Percentiles rank a stretch among this genome's conserved stretches.
phyloP scores from a whole-genome alignment of 805 yeast species.

The Kregervanrija pseudodelftensis region DNA sequence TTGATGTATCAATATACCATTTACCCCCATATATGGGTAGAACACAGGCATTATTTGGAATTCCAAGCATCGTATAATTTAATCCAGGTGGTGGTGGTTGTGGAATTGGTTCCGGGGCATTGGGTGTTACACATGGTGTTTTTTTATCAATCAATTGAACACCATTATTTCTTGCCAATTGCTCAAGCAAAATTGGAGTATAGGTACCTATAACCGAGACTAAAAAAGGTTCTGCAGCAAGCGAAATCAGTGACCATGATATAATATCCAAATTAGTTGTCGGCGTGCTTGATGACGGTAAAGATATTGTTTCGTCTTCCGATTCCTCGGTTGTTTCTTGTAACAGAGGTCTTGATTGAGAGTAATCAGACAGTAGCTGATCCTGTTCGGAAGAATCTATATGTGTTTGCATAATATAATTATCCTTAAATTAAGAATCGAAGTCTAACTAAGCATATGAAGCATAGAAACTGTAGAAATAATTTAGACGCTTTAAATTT shows the following conservation, averaged over 20 bases:
- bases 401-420: neutral
- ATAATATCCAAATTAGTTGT: slow-evolving; percentile 15
- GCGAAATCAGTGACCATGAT: slow-evolving; percentile 13
- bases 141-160: slow-evolving; percentile 53
- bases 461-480: neutral
- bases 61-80: neutral
- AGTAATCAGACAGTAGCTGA: too few relatives aligned
- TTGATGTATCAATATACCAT: slow-evolving; percentile 58
- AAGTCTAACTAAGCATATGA: neutral
- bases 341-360: too few relatives aligned
- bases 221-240: slow-evolving; percentile 71
- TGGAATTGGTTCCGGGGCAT: slow-evolving; percentile 24
- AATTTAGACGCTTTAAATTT: neutral
- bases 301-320: neutral
- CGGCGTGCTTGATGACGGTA: neutral
- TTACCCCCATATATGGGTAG: slow-evolving; percentile 25
- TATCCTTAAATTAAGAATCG: neutral
- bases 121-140: slow-evolving; percentile 38
- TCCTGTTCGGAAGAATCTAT: neutral
- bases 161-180: slow-evolving; percentile 66
- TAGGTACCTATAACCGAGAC: slow-evolving; percentile 77
- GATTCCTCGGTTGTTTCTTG: too few relatives aligned
- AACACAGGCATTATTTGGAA: slow-evolving; percentile 22
- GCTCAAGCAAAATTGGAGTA: slow-evolving; percentile 65
- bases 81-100: slow-evolving; percentile 25